Percentiles rank a stretch among this genome's conserved stretches.
phyloP scores from a whole-genome alignment of 441 rosid species.

The Brassica hybrid region DNA sequence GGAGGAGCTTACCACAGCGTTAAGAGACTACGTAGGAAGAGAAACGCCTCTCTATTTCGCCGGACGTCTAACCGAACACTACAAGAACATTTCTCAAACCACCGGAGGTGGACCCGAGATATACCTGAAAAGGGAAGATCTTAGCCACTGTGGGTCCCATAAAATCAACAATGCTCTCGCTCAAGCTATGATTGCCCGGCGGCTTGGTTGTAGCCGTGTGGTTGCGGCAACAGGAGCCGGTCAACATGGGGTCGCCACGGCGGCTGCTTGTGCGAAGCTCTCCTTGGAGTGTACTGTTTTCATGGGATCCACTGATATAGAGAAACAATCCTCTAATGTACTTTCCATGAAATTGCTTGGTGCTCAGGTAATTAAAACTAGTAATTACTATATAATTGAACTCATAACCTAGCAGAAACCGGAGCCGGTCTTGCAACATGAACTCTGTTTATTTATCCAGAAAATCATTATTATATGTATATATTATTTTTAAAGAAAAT shows the following conservation, averaged over 20 bases:
- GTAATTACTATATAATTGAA: background rate
- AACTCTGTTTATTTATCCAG: background rate
- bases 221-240: constrained; percentile 86
- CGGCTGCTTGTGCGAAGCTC: constrained; percentile 78
- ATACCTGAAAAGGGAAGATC: constrained; percentile 84
- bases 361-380: constrained; percentile 54
- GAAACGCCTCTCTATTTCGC: constrained; percentile 86
- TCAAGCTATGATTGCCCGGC: constrained; percentile 77
- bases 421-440: background rate
- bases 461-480: background rate
- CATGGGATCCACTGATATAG: constrained; percentile 74
- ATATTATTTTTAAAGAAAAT: too few species aligned
- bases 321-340: constrained; percentile 66
- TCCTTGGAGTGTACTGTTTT: constrained; percentile 60
- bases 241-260: constrained; percentile 83
- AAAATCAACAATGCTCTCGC: constrained; percentile 83
- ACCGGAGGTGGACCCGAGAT: constrained; percentile 65
- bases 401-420: background rate
- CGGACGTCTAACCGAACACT: constrained; percentile 60
- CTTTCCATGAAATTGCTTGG: constrained; percentile 62
- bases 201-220: constrained; percentile 59
- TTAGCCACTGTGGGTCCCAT: constrained; percentile 76
- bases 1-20: constrained; percentile 62
- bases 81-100: constrained; percentile 43
- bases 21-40: constrained; percentile 80